A percentile compares a stretch with the other conserved stretches of the same genome.
These are phyloP conservation scores for Candolleomyces eurysporus DNA, from an alignment of 768 basidiomycete genomes.

Conservation along the genomic window DNA sequence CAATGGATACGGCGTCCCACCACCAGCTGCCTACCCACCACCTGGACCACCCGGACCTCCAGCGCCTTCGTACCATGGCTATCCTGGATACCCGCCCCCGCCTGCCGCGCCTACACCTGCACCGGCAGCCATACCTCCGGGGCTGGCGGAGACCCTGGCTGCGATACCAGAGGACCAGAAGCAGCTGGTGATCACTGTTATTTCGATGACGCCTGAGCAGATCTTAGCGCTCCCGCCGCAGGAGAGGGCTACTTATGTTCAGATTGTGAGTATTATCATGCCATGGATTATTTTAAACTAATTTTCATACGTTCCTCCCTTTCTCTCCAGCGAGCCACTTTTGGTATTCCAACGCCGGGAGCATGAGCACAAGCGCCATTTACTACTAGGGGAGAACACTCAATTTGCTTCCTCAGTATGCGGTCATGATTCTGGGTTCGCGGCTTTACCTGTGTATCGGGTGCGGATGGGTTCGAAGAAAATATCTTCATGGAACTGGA, in stretches of 20 bases:
- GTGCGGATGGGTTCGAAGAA: too few relatives aligned
- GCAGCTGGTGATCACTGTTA: conserved; percentile 74
- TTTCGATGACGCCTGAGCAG: conserved; percentile 84
- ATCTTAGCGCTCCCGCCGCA: conserved; percentile 69
- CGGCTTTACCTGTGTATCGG: too few relatives aligned
- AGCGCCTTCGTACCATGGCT: conserved; percentile 7
- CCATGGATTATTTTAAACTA: background rate
- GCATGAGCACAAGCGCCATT: background rate
- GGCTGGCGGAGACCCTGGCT: conserved; percentile 43
- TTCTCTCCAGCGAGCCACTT: conserved; percentile 32
- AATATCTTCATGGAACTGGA: too few relatives aligned
- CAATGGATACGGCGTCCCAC: conserved; percentile 17
- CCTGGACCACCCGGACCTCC: conserved; percentile 10
- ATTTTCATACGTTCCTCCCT: background rate
- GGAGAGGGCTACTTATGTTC: conserved; percentile 76
- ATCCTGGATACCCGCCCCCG: conserved; percentile 12
- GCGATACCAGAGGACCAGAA: conserved; percentile 69
- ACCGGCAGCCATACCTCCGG: conserved; percentile 25
- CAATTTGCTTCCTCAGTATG: too few relatives aligned
- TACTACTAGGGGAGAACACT: too few relatives aligned
- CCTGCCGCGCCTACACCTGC: conserved; percentile 21
- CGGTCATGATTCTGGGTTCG: too few relatives aligned
- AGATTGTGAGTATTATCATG: conserved; percentile 58
- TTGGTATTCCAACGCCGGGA: conserved; percentile 29
- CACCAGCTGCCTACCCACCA: background rate